Conservation (phyloP, 345 rosid genomes). For the Carallia pectinifolia region DNA sequence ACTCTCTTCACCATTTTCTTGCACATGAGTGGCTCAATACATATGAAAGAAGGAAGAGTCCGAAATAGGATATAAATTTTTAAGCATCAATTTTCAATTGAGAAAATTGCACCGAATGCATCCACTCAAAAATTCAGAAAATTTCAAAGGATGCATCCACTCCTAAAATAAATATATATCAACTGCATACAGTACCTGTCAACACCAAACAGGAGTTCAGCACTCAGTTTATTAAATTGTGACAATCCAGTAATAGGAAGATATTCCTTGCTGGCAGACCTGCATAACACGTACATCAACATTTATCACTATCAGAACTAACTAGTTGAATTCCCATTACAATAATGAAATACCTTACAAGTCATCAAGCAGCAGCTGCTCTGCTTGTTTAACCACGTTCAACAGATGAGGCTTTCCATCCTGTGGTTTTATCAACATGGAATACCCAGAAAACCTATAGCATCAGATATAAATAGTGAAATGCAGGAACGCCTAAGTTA, state of each 20-base stretch:
- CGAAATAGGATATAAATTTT: not conserved
- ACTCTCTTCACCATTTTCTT: too few relatives aligned
- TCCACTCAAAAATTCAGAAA: not conserved
- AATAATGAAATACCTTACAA: constrained; percentile 38
- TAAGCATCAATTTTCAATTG: not conserved
- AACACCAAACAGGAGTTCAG: constrained; percentile 74
- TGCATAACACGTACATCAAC: constrained; percentile 12
- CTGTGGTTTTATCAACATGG: constrained; percentile 27
- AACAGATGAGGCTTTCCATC: constrained; percentile 81
- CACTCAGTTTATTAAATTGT: constrained; percentile 83
- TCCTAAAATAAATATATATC: too few relatives aligned
- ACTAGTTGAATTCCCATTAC: not conserved
- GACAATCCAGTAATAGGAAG: constrained; percentile 83
- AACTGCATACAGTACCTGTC: constrained; percentile 41
- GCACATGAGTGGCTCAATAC: too few relatives aligned
- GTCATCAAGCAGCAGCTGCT: constrained; percentile 69
- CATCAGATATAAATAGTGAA: too few relatives aligned
- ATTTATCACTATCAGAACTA: not conserved
- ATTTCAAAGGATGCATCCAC: not conserved
- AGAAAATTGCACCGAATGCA: too few relatives aligned
- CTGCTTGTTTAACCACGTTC: constrained; percentile 77
- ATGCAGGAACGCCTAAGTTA: too few relatives aligned
- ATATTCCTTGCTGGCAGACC: constrained; percentile 75
- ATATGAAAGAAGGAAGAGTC: not conserved
- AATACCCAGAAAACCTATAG: too few relatives aligned